Evolutionary conservation across 2,329 filamentous ascomycete species (phyloP).

Genomic region (Aspergillus pseudotamarii): DNA sequence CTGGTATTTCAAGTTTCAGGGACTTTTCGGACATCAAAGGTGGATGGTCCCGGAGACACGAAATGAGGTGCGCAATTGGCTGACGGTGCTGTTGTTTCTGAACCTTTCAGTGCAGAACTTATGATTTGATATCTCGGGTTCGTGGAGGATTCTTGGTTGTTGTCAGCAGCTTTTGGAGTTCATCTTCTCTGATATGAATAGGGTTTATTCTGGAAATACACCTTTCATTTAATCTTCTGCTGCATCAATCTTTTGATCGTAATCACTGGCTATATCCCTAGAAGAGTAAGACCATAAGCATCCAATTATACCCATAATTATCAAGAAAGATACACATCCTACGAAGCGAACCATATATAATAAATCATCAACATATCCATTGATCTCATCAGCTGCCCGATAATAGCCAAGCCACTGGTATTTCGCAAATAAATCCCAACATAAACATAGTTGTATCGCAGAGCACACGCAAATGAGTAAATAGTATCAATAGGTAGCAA

Average conservation of each 20-base stretch:
- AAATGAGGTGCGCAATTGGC: neutral
- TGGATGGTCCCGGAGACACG: neutral
- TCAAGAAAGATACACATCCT: neutral
- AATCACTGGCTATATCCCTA: neutral
- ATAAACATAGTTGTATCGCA: neutral
- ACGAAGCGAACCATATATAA: neutral
- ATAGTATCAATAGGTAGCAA: conserved; percentile 1
- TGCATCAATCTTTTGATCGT: neutral
- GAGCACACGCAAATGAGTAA: neutral
- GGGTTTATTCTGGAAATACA: neutral
- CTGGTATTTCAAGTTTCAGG: neutral
- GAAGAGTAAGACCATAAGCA: neutral
- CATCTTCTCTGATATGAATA: neutral
- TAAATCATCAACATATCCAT: conserved; percentile 5
- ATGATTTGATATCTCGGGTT: neutral
- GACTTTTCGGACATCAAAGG: neutral
- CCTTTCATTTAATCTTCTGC: neutral
- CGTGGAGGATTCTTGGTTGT: neutral
- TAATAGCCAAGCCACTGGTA: conserved; percentile 5
- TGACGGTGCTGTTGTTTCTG: neutral
- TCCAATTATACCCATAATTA: neutral
- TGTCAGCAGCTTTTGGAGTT: neutral
- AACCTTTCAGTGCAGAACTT: neutral
- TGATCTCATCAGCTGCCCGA: conserved; percentile 4
- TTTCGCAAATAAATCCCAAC: neutral